Evolutionary conservation across 441 rosid genomes (phyloP), one percentile per base, ranked within the genome.

Genomic region (Pelargonium australe): DNA sequence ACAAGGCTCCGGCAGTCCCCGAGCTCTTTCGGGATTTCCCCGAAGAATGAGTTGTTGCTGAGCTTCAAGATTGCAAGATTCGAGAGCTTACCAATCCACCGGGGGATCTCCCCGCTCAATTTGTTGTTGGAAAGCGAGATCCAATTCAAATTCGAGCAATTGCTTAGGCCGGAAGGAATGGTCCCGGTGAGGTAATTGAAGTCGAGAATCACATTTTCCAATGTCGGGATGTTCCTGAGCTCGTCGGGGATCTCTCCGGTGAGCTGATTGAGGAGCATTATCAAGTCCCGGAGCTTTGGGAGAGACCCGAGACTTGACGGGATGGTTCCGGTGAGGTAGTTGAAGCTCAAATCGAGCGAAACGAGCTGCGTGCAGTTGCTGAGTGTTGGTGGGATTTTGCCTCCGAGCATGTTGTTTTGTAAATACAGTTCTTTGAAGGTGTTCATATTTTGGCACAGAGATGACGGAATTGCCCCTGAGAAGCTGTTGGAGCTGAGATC

Each of bases 91-190:
- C 90, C 85, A 49, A 94, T 85, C 63, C 86, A 90, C 2, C 8
- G 47, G 0, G 97, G 97, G 65, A 91, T 79, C 69, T 83, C 68
- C 4, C 99, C 99, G 0, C 83, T 80, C 66, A 94, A 76, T 66
- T 76, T 68, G 70, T 91, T 94, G 87, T 96, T 87, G 14, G 99
- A 85, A 68, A 94, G 86, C 9, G 99, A 91, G 41, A 94, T 80
- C 99, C 99, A 94, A 66, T 89, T 95, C 0, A 91, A 82, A 79
- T 91, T 91, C 44, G 85, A 87, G 80, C 96, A 91, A 25, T 83
- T 80, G 81, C 89, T 87, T 49, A 94, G 76, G 14, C 89, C 90
- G 4, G 75, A 78, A 1, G 97, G 99, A 62, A 94, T 85, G 69
- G 82, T 89, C 37, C 96, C 99, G 23, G 69, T 83, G 28, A 91